Base-by-base conservation (phyloP, 1,139 yeast genomes). In the Kodamaea sp. region DNA sequence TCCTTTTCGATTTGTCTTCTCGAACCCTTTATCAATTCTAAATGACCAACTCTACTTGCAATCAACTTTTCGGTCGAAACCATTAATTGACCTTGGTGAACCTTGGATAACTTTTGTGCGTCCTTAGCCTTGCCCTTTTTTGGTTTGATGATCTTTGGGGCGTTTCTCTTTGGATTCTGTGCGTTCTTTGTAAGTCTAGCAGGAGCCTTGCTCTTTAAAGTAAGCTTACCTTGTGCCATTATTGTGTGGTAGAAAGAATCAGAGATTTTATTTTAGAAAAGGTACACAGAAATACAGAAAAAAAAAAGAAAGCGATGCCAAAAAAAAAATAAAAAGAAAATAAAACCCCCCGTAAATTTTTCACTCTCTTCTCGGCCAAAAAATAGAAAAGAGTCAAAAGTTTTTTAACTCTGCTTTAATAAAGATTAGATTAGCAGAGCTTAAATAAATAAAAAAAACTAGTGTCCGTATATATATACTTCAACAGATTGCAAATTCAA, bases 11-110 rank as follows among this genome's bases (percentile, higher is more conserved):
- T 50, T 55, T 85, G 79, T 63, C 95, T 78, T 69, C 97, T 81
- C n/a, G 94, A 82, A 9, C 97, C 98, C 61, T 86, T 88, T 48
- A 92, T 68, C 37, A 92, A 60, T 63, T 92, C 98, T 54, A 92
- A 73, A 63, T 92, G 97, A n/a, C 98, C 98, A 4, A 90, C 97
- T 60, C 92, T 78, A 39, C 94, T 74, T 2, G 97, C 83, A 50
- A 90, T 79, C 47, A 88, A 72, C 63, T 79, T 87, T 63, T 92
- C 98, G 2, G 97, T 90, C 12, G 81, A 73, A 2, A 74, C 64
- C 40, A 84, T 76, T 49, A 86, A 73, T 22, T 87, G 83, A 4
- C 83, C 79, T 41, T 78, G 75, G 53, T 81, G 90, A 45, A 78
- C 61, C 55, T 84, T 84, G 41, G 81, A 70, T 47, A 85, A 66